Evolutionary conservation across 2,329 filamentous ascomycete genomes (phyloP).

Genomic region (Calonectria ilicicola): DNA sequence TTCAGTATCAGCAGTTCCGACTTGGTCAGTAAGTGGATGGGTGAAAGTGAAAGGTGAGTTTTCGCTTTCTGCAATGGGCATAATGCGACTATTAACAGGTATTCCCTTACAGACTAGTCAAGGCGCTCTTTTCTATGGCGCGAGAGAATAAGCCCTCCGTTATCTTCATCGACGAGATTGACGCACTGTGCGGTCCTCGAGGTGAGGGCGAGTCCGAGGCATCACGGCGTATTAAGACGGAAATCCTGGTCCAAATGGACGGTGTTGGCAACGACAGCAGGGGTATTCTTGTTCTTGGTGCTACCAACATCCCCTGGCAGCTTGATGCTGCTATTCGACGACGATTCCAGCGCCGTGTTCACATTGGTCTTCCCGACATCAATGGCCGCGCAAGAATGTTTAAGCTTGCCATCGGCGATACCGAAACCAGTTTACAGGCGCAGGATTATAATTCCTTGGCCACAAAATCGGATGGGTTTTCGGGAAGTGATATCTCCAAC

Average conservation of each 20-base stretch:
- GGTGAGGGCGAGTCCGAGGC: constrained; percentile 97
- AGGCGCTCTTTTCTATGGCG: constrained; percentile 97
- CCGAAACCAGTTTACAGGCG: constrained; percentile 83
- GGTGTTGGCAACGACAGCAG: constrained; percentile 96
- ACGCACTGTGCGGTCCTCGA: constrained; percentile 93
- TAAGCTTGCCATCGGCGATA: constrained; percentile 92
- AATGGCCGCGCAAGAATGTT: constrained; percentile 95
- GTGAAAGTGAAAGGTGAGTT: constrained; percentile 91
- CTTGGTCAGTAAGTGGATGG: constrained; percentile 99
- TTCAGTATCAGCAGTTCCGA: constrained; percentile 99
- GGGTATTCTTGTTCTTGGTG: constrained; percentile 93
- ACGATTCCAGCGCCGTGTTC: constrained; percentile 95
- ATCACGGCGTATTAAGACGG: constrained; percentile 96
- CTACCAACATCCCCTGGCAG: constrained; percentile 99
- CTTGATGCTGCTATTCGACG: constrained; percentile 94
- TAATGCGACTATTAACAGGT: not conserved
- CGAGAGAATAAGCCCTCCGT: constrained; percentile 98
- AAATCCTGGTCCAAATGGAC: constrained; percentile 98
- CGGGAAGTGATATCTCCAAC: constrained; percentile 94
- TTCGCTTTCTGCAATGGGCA: not conserved
- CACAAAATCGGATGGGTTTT: constrained; percentile 90
- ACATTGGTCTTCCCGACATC: constrained; percentile 91
- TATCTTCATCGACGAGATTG: constrained; percentile 98
- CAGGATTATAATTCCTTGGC: constrained; percentile 86
- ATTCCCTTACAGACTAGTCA: constrained; percentile 77